Percentiles rank a stretch among this genome's conserved stretches.
These are phyloP conservation scores for Ustilago sp. DNA, from an alignment of 1,284 basidiomycete species.

Conservation along the genomic window DNA sequence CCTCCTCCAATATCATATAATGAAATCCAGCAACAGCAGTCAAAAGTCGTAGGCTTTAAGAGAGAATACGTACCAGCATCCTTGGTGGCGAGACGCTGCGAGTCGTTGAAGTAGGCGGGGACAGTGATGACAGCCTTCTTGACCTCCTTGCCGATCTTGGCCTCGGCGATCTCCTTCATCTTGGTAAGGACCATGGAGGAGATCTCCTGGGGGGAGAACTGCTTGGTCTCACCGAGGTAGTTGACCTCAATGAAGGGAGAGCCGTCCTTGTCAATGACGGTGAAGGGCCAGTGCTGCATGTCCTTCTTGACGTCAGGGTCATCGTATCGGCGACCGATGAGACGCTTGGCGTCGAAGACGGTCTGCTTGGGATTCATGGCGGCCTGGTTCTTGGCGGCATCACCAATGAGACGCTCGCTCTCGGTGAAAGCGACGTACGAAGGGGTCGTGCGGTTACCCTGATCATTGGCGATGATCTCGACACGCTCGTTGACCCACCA, in stretches of 20 bases:
- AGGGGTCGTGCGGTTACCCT: slow-evolving; percentile 97
- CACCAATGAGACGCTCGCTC: slow-evolving; percentile 97
- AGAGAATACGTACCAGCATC: slow-evolving; percentile 66
- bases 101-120: slow-evolving; percentile 79
- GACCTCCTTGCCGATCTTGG: slow-evolving; percentile 76
- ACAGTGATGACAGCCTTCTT: slow-evolving; percentile 79
- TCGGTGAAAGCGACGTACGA: slow-evolving; percentile 99
- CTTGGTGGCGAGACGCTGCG: slow-evolving; percentile 77
- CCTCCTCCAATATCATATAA: background rate
- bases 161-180: slow-evolving; percentile 89
- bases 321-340: slow-evolving; percentile 95
- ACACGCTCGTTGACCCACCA: slow-evolving; percentile 68
- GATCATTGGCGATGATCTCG: slow-evolving; percentile 71
- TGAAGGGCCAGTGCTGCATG: slow-evolving; percentile 80
- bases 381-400: slow-evolving; percentile 76
- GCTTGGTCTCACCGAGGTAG: slow-evolving; percentile 75
- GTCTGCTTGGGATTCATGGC: slow-evolving; percentile 94
- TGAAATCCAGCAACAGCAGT: slow-evolving; percentile 7
- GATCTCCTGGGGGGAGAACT: slow-evolving; percentile 79
- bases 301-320: slow-evolving; percentile 76
- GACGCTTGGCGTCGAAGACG: slow-evolving; percentile 74
- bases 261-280: slow-evolving; percentile 75
- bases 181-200: slow-evolving; percentile 98
- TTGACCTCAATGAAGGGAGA: slow-evolving; percentile 74
- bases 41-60: background rate